Percentiles rank a stretch among this genome's conserved stretches.
These are phyloP conservation scores for Hypomyces rosellus DNA, from an alignment of 2,329 filamentous ascomycete genomes.

Conservation along the genomic window DNA sequence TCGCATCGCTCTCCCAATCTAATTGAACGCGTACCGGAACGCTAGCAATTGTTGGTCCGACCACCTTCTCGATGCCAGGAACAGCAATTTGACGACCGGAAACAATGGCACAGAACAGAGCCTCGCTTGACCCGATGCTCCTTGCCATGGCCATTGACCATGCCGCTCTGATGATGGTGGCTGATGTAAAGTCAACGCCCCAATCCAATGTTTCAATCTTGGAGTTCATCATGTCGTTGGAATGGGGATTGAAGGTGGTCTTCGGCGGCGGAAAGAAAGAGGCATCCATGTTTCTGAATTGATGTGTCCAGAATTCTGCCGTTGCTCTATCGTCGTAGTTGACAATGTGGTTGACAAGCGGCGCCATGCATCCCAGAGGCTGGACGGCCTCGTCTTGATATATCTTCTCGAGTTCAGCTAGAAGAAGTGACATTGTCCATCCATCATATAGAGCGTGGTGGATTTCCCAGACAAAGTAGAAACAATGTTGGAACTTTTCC, in stretches of 20 bases:
- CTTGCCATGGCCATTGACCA: constrained; percentile 20
- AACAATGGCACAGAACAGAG: constrained; percentile 22
- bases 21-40: constrained; percentile 21
- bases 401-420: not conserved
- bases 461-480: constrained; percentile 9
- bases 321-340: not conserved
- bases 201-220: too few relatives aligned
- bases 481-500: too few relatives aligned
- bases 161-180: constrained; percentile 19
- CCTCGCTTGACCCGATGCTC: constrained; percentile 15
- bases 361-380: too few relatives aligned
- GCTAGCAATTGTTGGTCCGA: constrained; percentile 25
- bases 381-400: too few relatives aligned
- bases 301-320: constrained; percentile 1
- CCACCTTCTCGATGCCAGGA: constrained; percentile 19
- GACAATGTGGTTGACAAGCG: constrained; percentile 10
- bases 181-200: constrained; percentile 4
- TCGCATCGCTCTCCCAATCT: constrained; percentile 6
- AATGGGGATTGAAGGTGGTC: too few relatives aligned
- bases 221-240: too few relatives aligned
- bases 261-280: not conserved
- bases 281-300: not conserved
- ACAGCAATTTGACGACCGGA: constrained; percentile 24
- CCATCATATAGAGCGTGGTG: constrained; percentile 18
- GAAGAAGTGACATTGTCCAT: constrained; percentile 11